These are phyloP conservation scores for Pulicaria dysenterica DNA, from an alignment of 129 eudicot species.

Conservation along the genomic window DNA sequence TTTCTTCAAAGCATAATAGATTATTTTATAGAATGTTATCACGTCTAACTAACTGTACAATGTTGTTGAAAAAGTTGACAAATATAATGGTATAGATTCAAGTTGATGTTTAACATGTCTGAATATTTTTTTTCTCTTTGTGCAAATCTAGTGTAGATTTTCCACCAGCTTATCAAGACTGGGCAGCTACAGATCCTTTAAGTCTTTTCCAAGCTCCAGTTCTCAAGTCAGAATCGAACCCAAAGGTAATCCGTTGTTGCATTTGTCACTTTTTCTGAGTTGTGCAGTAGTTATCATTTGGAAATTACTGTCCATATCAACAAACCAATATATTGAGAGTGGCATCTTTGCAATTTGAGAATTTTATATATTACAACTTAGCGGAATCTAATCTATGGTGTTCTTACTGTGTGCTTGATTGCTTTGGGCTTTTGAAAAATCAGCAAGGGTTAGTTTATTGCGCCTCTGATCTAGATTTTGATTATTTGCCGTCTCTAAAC, in stretches of 20 bases:
- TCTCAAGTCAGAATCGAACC: slow-evolving; percentile 76
- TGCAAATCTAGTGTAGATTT: slow-evolving; percentile 80
- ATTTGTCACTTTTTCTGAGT: not conserved
- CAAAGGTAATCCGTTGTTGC: slow-evolving; percentile 52
- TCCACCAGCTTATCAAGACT: slow-evolving; percentile 80
- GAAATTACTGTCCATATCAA: not conserved
- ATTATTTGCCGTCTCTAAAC: not conserved
- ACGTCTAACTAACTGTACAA: not conserved
- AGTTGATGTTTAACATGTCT: slow-evolving; percentile 5
- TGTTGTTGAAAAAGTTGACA: not conserved
- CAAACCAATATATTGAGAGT: slow-evolving; percentile 16
- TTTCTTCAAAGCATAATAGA: slow-evolving; percentile 18
- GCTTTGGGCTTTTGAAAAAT: no score
- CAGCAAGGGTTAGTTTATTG: no score
- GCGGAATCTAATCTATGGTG: not conserved
- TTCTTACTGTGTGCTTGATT: not conserved
- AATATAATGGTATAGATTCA: not conserved
- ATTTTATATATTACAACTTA: slow-evolving; percentile 5
- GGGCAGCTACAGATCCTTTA: slow-evolving; percentile 79
- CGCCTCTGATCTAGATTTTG: not conserved
- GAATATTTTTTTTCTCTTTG: slow-evolving; percentile 23
- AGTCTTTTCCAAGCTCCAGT: slow-evolving; percentile 82
- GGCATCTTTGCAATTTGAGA: not conserved
- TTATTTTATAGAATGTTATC: not conserved
- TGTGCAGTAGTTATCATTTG: slow-evolving; percentile 13